Evolutionary conservation across 768 basidiomycete species (phyloP).

Genomic region (Leccinum rimulosum): DNA sequence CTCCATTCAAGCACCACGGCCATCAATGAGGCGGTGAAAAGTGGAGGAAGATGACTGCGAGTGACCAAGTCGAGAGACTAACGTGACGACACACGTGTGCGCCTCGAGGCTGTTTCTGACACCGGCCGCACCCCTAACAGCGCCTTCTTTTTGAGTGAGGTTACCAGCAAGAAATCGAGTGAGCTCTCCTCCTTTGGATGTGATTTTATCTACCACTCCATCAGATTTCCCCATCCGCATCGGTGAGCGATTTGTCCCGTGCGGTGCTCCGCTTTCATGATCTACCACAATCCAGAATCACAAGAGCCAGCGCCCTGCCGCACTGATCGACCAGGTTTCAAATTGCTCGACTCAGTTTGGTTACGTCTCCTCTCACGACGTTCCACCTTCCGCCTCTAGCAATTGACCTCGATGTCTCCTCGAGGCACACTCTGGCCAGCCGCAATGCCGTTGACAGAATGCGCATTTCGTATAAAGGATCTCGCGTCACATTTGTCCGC

Average conservation of each 20-base stretch:
- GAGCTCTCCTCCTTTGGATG: background rate
- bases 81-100: conserved; percentile 16
- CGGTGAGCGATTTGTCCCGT: background rate
- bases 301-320: conserved; percentile 4
- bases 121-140: conserved; percentile 12
- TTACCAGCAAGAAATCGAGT: background rate
- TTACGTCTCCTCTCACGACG: conserved; percentile 10
- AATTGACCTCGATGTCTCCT: conserved; percentile 27
- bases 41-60: conserved; percentile 3
- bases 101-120: conserved; percentile 17
- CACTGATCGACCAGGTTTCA: conserved; percentile 19
- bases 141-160: conserved; percentile 1
- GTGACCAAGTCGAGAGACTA: background rate
- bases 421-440: conserved; percentile 26
- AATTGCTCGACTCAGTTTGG: conserved; percentile 18
- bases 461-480: conserved; percentile 25
- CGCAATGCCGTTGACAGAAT: conserved; percentile 14
- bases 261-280: conserved; percentile 23
- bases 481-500: background rate
- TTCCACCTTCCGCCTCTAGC: conserved; percentile 15
- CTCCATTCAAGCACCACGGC: conserved; percentile 9
- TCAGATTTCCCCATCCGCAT: background rate
- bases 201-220: background rate
- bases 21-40: conserved; percentile 8
- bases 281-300: conserved; percentile 2